Conservation (phyloP, 1,139 yeast genomes). For the Taphrina communis region DNA sequence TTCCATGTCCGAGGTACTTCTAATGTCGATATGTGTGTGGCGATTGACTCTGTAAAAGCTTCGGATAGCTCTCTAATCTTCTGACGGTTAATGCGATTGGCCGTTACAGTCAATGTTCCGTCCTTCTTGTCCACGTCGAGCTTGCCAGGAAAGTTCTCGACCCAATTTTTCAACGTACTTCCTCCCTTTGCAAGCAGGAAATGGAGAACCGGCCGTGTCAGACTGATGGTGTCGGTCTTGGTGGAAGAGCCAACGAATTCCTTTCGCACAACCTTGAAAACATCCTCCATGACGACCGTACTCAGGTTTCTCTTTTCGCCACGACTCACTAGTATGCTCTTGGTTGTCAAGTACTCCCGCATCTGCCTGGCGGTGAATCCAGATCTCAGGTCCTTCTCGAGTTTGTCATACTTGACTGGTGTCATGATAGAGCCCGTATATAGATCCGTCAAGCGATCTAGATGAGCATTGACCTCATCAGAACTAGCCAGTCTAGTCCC, state of each 20-base stretch:
- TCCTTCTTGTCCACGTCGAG: slow-evolving; percentile 9
- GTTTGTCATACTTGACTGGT: not conserved
- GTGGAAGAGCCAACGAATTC: not conserved
- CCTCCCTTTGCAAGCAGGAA: slow-evolving; percentile 16
- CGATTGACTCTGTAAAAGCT: not conserved
- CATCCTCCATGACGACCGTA: not conserved
- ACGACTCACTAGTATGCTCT: not conserved
- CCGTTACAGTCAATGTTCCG: slow-evolving; percentile 1
- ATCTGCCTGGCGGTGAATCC: slow-evolving; percentile 17
- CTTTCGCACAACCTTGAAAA: not conserved
- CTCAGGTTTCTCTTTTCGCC: not conserved
- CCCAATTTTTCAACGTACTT: not conserved
- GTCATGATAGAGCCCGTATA: not conserved
- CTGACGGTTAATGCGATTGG: not conserved
- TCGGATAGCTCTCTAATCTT: not conserved
- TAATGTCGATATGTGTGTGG: not conserved
- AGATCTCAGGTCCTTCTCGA: not conserved
- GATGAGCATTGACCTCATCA: not conserved
- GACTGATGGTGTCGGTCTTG: not conserved
- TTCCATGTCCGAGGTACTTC: not conserved
- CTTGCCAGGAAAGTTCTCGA: not conserved
- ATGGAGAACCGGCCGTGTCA: not conserved
- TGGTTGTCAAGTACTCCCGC: not conserved
- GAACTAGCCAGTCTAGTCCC: not conserved
- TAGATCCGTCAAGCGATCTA: not conserved